These are phyloP conservation scores for Penicillium capsulatum DNA, from an alignment of 2,329 filamentous ascomycete species.

Conservation along the genomic window DNA sequence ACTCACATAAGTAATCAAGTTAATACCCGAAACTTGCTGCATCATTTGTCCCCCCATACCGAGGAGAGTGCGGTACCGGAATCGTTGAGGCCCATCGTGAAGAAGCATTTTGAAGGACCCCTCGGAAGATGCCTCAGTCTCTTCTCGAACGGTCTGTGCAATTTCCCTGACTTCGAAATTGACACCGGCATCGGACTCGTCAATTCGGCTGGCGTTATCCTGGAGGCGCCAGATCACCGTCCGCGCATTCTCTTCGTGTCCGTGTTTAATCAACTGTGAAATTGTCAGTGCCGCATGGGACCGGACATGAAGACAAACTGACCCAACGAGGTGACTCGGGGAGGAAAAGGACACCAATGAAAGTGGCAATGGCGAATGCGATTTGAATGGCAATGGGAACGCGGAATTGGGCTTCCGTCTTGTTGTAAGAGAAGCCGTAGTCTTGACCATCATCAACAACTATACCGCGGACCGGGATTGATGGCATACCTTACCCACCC, in stretches of 20 bases:
- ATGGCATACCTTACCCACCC: conserved; percentile 28
- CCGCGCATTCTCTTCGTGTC: conserved; percentile 34
- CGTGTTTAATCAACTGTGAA: conserved; percentile 32
- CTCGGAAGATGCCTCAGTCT: conserved; percentile 19
- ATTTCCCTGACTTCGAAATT: conserved; percentile 22
- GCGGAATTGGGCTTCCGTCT: conserved; percentile 28
- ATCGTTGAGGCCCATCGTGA: conserved; percentile 23
- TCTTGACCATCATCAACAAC: no score
- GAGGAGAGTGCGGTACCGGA: conserved; percentile 25
- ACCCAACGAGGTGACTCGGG: conserved; percentile 46
- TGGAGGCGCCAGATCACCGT: conserved; percentile 36
- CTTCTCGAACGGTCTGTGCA: conserved; percentile 21
- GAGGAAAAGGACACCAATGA: conserved; percentile 32
- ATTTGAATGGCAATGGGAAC: conserved; percentile 35
- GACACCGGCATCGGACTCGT: conserved; percentile 25
- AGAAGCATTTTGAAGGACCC: conserved; percentile 25
- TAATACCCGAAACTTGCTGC: conserved; percentile 32
- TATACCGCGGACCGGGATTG: no score
- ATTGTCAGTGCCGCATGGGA: neutral
- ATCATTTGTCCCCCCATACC: conserved; percentile 32
- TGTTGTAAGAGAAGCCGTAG: conserved; percentile 28
- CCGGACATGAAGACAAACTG: no score
- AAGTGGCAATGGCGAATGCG: conserved; percentile 28
- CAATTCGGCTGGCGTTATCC: conserved; percentile 22
- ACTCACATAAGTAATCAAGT: conserved; percentile 25